phyloP scores from a whole-genome alignment of 768 basidiomycete species.

The Rhizopogon roseolus region DNA sequence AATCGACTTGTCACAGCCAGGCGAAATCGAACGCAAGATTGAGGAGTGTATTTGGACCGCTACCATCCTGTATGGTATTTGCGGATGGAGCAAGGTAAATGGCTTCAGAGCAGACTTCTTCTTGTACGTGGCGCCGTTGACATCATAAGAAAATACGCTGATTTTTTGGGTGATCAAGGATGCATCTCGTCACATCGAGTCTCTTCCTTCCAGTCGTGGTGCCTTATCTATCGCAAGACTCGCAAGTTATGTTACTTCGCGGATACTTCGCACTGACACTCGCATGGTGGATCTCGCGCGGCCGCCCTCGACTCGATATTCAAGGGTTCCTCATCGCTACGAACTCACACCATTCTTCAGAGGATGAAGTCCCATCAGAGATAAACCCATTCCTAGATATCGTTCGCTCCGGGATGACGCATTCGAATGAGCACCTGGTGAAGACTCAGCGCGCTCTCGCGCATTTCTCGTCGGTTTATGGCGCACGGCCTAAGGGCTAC shows the following conservation, averaged over 20 bases:
- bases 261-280: slow-evolving; percentile 43
- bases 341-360: not conserved
- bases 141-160: not conserved
- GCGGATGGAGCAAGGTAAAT: slow-evolving; percentile 39
- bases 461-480: slow-evolving; percentile 37
- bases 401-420: slow-evolving; percentile 40
- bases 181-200: slow-evolving; percentile 61
- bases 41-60: slow-evolving; percentile 54
- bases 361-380: slow-evolving; percentile 3
- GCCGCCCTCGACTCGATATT: slow-evolving; percentile 38
- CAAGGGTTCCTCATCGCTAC: slow-evolving; percentile 35
- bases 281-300: slow-evolving; percentile 44
- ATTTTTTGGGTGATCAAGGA: slow-evolving; percentile 26
- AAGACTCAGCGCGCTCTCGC: slow-evolving; percentile 39
- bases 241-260: slow-evolving; percentile 42
- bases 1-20: slow-evolving; percentile 23
- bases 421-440: slow-evolving; percentile 47
- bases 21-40: slow-evolving; percentile 40
- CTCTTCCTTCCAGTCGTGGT: slow-evolving; percentile 47
- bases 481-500: slow-evolving; percentile 19
- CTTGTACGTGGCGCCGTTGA: slow-evolving; percentile 30
- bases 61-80: slow-evolving; percentile 46
- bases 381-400: slow-evolving; percentile 53
- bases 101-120: slow-evolving; percentile 59
- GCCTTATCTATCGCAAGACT: slow-evolving; percentile 31